These are phyloP conservation scores for Candida sonorensis DNA, from an alignment of 805 yeast genomes.

Conservation along the genomic window DNA sequence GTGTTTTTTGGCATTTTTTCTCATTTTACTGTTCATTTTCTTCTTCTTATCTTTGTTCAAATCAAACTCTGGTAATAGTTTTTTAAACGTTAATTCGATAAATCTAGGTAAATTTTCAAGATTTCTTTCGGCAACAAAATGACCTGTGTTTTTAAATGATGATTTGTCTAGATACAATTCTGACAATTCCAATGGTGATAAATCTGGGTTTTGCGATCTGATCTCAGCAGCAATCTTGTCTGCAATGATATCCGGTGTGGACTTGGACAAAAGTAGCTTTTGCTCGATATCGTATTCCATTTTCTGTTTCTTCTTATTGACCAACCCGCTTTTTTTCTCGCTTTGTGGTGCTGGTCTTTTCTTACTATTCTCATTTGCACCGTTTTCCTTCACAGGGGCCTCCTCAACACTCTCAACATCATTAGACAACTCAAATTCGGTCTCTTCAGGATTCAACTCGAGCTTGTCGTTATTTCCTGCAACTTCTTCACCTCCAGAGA, in stretches of 20 bases:
- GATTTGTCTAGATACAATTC: conserved; percentile 52
- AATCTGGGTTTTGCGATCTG: conserved; percentile 53
- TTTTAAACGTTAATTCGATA: conserved; percentile 41
- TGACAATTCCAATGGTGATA: conserved; percentile 68
- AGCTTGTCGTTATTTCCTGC: conserved; percentile 6
- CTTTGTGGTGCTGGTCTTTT: conserved; percentile 17
- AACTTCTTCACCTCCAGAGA: conserved; percentile 24
- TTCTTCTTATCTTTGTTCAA: too few relatives aligned
- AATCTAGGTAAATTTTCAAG: conserved; percentile 52
- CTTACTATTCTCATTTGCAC: conserved; percentile 14
- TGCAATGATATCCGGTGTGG: conserved; percentile 53
- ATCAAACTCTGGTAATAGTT: conserved; percentile 38
- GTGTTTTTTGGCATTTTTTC: too few relatives aligned
- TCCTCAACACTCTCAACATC: conserved; percentile 6
- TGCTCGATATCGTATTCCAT: conserved; percentile 57
- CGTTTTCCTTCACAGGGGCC: conserved; percentile 11
- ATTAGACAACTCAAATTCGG: too few relatives aligned
- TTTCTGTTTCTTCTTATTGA: conserved; percentile 57
- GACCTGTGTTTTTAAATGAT: conserved; percentile 56
- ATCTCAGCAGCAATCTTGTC: conserved; percentile 61
- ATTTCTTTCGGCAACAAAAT: conserved; percentile 44
- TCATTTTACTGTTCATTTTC: too few relatives aligned
- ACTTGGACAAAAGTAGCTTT: conserved; percentile 48
- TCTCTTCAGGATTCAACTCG: too few relatives aligned
- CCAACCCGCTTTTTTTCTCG: conserved; percentile 29